Evolutionary conservation across 1,284 basidiomycete genomes (phyloP).

Genomic region (Ustilago cynodontis): DNA sequence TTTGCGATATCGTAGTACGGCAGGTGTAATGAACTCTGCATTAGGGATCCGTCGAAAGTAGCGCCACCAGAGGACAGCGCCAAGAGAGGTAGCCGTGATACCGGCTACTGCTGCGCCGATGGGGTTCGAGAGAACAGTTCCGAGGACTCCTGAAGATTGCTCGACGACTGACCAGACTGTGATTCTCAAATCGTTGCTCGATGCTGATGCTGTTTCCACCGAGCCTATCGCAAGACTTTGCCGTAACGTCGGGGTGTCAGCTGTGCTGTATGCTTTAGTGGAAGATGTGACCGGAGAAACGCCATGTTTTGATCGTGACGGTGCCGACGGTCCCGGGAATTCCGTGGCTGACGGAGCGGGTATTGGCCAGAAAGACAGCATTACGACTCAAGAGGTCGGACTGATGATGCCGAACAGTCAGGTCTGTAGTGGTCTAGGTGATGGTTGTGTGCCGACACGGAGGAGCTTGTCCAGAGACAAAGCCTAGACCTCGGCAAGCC

Average conservation of each 20-base stretch:
- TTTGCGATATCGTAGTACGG: slow-evolving; percentile 57
- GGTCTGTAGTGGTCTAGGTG: too few relatives aligned
- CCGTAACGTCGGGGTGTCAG: not conserved
- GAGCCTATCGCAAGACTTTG: not conserved
- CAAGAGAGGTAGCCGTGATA: slow-evolving; percentile 30
- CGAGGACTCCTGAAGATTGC: slow-evolving; percentile 30
- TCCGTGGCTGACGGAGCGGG: not conserved
- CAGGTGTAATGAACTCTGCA: slow-evolving; percentile 64
- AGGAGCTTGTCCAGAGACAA: too few relatives aligned
- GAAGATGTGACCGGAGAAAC: not conserved
- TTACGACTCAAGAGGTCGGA: too few relatives aligned
- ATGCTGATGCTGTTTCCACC: not conserved
- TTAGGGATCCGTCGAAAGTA: slow-evolving; percentile 65
- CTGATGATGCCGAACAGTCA: not conserved
- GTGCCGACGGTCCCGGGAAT: not conserved
- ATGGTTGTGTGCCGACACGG: too few relatives aligned
- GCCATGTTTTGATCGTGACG: not conserved
- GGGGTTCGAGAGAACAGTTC: slow-evolving; percentile 32
- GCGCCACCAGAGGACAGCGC: slow-evolving; percentile 56
- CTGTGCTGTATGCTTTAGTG: not conserved
- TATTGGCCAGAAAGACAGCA: not conserved
- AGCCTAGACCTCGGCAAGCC: not conserved
- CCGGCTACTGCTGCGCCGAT: slow-evolving; percentile 35
- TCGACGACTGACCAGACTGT: slow-evolving; percentile 46
- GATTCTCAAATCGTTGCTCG: not conserved